Conservation (phyloP, 306 rosid genomes). For the Cajanus cajan region DNA sequence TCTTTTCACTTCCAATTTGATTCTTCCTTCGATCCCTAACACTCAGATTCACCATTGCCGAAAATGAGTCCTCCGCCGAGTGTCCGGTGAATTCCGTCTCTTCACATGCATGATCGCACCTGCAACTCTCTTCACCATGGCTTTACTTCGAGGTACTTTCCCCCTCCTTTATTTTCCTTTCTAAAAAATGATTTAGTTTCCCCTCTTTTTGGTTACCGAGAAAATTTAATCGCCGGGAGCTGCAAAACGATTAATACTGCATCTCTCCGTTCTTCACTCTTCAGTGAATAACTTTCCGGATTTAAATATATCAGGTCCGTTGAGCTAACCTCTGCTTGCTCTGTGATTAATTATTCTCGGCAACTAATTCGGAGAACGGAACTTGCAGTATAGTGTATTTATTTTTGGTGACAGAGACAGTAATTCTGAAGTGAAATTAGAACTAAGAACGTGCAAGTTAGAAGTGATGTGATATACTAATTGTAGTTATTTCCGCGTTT, state of each 20-base stretch:
- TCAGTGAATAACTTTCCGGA: background rate
- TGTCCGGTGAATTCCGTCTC: conserved; percentile 28
- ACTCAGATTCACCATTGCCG: conserved; percentile 22
- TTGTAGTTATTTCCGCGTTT: conserved; percentile 43
- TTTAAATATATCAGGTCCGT: conserved; percentile 13
- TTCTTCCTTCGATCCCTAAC: conserved; percentile 28
- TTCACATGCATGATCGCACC: conserved; percentile 4
- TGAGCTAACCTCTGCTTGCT: conserved; percentile 2
- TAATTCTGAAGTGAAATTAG: conserved; percentile 16
- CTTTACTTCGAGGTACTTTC: conserved; percentile 41
- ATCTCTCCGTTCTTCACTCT: background rate
- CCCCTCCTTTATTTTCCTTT: background rate
- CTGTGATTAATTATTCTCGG: conserved; percentile 44
- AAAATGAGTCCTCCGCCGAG: conserved; percentile 43
- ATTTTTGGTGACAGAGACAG: background rate
- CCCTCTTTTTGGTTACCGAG: conserved; percentile 50
- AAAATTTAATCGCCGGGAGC: conserved; percentile 15
- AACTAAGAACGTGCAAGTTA: conserved; percentile 10
- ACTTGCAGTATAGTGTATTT: conserved; percentile 25
- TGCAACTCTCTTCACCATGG: conserved; percentile 34
- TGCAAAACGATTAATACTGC: background rate
- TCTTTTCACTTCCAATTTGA: background rate
- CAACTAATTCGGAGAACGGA: conserved; percentile 46
- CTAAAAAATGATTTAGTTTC: background rate
- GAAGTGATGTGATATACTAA: conserved; percentile 43